phyloP scores from a whole-genome alignment of 164 flowering plant genomes.

The Macadamia tetraphylla region DNA sequence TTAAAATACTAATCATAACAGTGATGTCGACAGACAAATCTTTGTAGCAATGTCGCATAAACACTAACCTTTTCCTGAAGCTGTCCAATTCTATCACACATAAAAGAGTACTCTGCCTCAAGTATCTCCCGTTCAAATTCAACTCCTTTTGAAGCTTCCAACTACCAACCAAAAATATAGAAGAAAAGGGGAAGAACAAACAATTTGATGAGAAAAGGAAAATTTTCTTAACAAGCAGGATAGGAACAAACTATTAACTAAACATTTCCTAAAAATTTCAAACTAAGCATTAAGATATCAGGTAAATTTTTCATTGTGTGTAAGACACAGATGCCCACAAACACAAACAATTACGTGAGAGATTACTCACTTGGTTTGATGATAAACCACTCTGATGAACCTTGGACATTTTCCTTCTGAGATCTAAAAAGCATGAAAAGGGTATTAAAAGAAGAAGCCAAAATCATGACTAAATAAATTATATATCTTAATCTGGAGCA shows the following conservation, averaged over 20 bases:
- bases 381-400: conserved; percentile 34
- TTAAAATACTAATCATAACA: too few relatives aligned
- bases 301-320: not conserved
- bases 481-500: too few relatives aligned
- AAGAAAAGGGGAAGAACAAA: conserved; percentile 6
- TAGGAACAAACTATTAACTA: not conserved
- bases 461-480: too few relatives aligned
- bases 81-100: conserved; percentile 56
- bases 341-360: not conserved
- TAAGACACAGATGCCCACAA: not conserved
- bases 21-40: too few relatives aligned
- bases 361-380: conserved; percentile 44
- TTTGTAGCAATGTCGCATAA: too few relatives aligned
- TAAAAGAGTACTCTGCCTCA: conserved; percentile 62
- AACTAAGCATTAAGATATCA: not conserved
- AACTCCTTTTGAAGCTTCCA: conserved; percentile 54
- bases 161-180: conserved; percentile 19
- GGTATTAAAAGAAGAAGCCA: not conserved
- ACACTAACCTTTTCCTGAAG: conserved; percentile 68
- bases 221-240: conserved; percentile 7
- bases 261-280: too few relatives aligned
- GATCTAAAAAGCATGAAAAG: conserved; percentile 36
- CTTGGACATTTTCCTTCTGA: conserved; percentile 50
- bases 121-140: conserved; percentile 71
- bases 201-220: conserved; percentile 3